These are phyloP conservation scores for Claviceps sp. DNA, from an alignment of 2,329 filamentous ascomycete species.

Conservation along the genomic window DNA sequence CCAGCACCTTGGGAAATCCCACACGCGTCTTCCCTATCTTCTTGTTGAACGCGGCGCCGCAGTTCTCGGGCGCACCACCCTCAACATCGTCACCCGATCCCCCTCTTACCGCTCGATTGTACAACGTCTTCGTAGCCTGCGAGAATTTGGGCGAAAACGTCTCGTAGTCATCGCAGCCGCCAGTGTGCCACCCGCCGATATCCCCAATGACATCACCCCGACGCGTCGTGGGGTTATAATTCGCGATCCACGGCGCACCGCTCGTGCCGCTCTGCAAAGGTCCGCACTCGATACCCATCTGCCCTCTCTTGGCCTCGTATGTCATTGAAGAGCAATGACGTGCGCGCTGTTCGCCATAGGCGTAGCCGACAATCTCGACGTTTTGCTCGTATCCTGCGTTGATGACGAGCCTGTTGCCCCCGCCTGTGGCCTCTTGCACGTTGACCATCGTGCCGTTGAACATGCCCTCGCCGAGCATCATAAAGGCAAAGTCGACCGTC, in stretches of 20 bases:
- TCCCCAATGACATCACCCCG: slow-evolving; percentile 5
- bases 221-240: slow-evolving; percentile 3
- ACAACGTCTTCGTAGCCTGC: slow-evolving; percentile 1
- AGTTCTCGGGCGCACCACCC: slow-evolving; percentile 5
- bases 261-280: slow-evolving; percentile 6
- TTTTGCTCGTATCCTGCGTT: slow-evolving; percentile 3
- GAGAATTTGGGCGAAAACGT: slow-evolving; percentile 5
- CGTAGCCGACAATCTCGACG: slow-evolving; percentile 7
- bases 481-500: slow-evolving; percentile 7
- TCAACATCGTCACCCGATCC: not conserved
- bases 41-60: not conserved
- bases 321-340: slow-evolving; percentile 5
- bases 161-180: slow-evolving; percentile 7
- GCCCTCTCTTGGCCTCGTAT: slow-evolving; percentile 5
- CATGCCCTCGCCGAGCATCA: slow-evolving; percentile 6
- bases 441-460: slow-evolving; percentile 4
- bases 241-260: slow-evolving; percentile 6
- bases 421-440: slow-evolving; percentile 6
- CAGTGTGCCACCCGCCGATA: slow-evolving; percentile 8
- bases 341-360: slow-evolving; percentile 4
- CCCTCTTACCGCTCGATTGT: not conserved
- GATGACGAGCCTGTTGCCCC: slow-evolving; percentile 6
- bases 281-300: slow-evolving; percentile 7
- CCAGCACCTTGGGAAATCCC: not conserved
- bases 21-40: not conserved